A percentile compares a stretch with the other conserved stretches of the same genome.
Evolutionary conservation across 208 protist species (phyloP).

Genomic region (Naegleria lovaniensis): DNA sequence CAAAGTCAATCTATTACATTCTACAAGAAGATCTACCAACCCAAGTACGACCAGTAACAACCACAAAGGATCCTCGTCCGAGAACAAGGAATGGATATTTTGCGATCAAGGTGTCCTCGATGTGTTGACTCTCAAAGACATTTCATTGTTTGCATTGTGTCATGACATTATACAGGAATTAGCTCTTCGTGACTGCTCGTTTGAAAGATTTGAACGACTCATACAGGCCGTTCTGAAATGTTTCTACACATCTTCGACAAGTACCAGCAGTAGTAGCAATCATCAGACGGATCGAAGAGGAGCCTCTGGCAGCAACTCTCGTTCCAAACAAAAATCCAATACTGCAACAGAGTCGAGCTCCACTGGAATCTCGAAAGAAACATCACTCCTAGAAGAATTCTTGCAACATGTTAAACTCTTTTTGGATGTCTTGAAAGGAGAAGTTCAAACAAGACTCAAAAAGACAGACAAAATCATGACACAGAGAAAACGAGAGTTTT

Average conservation of each 20-base stretch:
- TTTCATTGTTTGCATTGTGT: not conserved
- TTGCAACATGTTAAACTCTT: not conserved
- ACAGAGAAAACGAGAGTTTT: not conserved
- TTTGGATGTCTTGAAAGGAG: not conserved
- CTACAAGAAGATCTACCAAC: too few relatives aligned
- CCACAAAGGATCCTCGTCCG: too few relatives aligned
- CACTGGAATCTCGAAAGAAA: too few relatives aligned
- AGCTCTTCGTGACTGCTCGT: not conserved
- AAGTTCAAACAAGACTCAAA: not conserved
- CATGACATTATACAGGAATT: not conserved
- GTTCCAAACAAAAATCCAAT: too few relatives aligned
- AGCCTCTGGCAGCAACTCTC: too few relatives aligned
- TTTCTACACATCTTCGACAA: not conserved
- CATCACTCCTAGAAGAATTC: not conserved
- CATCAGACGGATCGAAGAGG: too few relatives aligned
- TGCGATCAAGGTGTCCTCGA: not conserved
- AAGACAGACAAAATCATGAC: not conserved
- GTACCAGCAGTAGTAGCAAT: too few relatives aligned
- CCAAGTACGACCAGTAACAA: too few relatives aligned
- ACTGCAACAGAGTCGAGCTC: too few relatives aligned
- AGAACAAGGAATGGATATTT: not conserved
- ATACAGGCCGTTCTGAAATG: not conserved
- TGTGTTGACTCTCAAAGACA: not conserved
- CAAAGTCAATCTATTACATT: not conserved
- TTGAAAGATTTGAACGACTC: not conserved